Conservation (phyloP, 371 early-diverging fungal species). For the Mucor mucedo region DNA sequence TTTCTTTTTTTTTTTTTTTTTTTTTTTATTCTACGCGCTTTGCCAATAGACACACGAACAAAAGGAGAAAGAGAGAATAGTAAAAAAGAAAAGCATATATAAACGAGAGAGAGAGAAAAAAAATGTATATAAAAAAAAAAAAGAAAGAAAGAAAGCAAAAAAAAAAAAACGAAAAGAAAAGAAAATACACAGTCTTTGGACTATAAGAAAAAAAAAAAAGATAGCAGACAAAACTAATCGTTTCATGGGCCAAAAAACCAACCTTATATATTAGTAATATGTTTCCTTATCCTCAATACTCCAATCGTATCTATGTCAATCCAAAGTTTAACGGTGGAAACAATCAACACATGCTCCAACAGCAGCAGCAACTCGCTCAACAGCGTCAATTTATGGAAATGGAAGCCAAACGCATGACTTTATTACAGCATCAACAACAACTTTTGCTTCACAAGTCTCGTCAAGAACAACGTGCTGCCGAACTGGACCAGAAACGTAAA, state of each 20-base stretch:
- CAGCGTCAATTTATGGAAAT: constrained; percentile 15
- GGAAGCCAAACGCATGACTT: constrained; percentile 16
- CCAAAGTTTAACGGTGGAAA: constrained; percentile 21
- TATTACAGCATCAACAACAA: constrained; percentile 21
- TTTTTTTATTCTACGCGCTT: constrained; percentile 2
- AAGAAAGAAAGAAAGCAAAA: constrained; percentile 6
- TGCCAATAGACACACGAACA: neutral
- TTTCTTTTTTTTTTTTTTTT: neutral
- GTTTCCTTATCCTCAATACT: constrained; percentile 21
- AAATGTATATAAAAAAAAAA: neutral
- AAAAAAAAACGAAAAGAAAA: neutral
- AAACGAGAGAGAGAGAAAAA: neutral
- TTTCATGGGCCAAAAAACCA: neutral
- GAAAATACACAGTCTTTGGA: neutral
- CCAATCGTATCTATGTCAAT: constrained; percentile 27
- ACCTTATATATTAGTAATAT: constrained; percentile 7
- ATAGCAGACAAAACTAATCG: constrained; percentile 4
- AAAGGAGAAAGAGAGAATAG: no score
- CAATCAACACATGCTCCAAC: constrained; percentile 3
- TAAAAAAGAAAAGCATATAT: no score
- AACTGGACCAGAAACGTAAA: constrained; percentile 14
- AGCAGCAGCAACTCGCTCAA: constrained; percentile 7
- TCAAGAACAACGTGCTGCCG: constrained; percentile 3
- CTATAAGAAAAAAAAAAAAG: neutral
- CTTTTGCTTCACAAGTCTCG: constrained; percentile 2